A percentile compares a stretch with the other conserved stretches of the same genome.
Evolutionary conservation across 441 rosid species (phyloP).

Genomic region (California macrophylla): DNA sequence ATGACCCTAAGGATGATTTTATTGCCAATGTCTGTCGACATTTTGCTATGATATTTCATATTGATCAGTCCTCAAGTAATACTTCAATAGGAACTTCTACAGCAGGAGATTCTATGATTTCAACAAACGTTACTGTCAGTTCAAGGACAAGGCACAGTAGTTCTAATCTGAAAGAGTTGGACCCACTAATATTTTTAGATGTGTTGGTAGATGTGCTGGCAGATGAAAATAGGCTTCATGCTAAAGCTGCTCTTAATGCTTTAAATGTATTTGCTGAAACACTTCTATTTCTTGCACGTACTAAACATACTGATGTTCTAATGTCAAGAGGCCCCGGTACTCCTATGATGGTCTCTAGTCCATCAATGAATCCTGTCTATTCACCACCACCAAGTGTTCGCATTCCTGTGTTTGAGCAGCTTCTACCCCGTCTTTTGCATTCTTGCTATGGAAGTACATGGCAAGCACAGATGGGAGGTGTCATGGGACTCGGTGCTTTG

Average conservation of each 20-base stretch:
- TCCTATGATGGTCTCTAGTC: slow-evolving; percentile 95
- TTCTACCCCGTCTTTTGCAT: slow-evolving; percentile 89
- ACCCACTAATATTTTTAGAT: slow-evolving; percentile 80
- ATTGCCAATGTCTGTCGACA: slow-evolving; percentile 74
- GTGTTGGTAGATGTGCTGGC: slow-evolving; percentile 90
- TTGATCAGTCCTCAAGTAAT: slow-evolving; percentile 44
- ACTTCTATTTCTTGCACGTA: slow-evolving; percentile 75
- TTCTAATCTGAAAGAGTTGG: slow-evolving; percentile 70
- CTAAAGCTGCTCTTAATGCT: slow-evolving; percentile 81
- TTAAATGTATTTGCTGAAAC: slow-evolving; percentile 85
- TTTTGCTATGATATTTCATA: slow-evolving; percentile 86
- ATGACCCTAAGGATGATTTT: slow-evolving; percentile 69
- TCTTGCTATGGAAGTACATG: slow-evolving; percentile 92
- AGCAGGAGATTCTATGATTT: slow-evolving; percentile 41
- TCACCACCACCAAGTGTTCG: slow-evolving; percentile 86
- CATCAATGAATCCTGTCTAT: slow-evolving; percentile 93
- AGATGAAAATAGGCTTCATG: slow-evolving; percentile 79
- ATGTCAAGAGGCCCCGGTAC: slow-evolving; percentile 80
- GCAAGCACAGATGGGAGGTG: slow-evolving; percentile 99
- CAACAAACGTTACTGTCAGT: slow-evolving; percentile 37
- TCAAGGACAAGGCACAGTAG: slow-evolving; percentile 52
- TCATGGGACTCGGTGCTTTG: slow-evolving; percentile 90
- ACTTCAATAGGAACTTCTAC: slow-evolving; percentile 40
- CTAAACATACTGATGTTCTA: slow-evolving; percentile 68
- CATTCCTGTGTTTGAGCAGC: slow-evolving; percentile 94